Conservation (phyloP, 306 rosid genomes). For the Boehmeria nivea region DNA sequence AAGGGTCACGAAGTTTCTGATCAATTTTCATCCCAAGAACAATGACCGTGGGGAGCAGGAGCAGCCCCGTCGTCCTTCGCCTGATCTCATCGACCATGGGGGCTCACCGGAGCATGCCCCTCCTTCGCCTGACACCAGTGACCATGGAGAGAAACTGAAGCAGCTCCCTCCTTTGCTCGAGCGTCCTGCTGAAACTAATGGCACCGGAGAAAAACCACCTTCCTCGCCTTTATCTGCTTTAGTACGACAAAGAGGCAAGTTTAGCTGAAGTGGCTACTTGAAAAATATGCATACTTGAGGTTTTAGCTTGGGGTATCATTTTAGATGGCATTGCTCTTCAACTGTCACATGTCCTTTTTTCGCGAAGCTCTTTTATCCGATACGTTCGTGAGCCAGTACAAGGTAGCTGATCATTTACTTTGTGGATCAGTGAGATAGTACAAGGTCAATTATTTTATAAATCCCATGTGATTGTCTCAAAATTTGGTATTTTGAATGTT, state of each 20-base stretch:
- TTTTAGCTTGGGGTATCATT: too few relatives aligned
- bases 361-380: too few relatives aligned
- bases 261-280: neutral
- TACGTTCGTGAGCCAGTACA: too few relatives aligned
- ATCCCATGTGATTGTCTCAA: too few relatives aligned
- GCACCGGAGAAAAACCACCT: constrained; percentile 15
- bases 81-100: constrained; percentile 13
- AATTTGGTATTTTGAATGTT: too few relatives aligned
- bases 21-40: constrained; percentile 53
- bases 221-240: constrained; percentile 12
- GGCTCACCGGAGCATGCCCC: neutral
- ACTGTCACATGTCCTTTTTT: too few relatives aligned
- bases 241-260: neutral
- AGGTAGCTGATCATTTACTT: too few relatives aligned
- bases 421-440: too few relatives aligned
- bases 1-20: constrained; percentile 85
- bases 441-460: too few relatives aligned
- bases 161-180: constrained; percentile 2
- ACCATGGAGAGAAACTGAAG: neutral
- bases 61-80: constrained; percentile 11
- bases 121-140: neutral
- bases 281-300: neutral
- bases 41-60: constrained; percentile 13
- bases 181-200: constrained; percentile 3
- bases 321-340: too few relatives aligned